Base-by-base conservation (phyloP, 2,329 filamentous ascomycete genomes). In the Alternaria hordeiaustralica region DNA sequence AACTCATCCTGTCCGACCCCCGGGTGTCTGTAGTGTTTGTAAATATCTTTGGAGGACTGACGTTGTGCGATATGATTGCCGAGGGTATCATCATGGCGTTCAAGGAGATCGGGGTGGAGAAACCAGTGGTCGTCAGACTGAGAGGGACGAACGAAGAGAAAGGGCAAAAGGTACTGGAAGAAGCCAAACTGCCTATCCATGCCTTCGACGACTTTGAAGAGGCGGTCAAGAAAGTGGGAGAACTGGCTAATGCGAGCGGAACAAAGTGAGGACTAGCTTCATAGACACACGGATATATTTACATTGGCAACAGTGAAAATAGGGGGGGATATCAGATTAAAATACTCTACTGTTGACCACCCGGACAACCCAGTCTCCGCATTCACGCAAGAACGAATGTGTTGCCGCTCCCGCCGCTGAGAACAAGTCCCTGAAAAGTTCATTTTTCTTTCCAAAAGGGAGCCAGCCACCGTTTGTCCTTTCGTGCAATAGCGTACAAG, bases 21-120 rank as follows among this genome's bases (percentile, higher is more conserved):
- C 84, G 92, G 28, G 92, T 96, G 8, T 89, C 88, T 71, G 89
- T 91, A 21, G 86, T 91, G 20, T 90, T 91, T 70, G 89, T 92
- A 28, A 92, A 92, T 67, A 91, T 92, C 68, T 92, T 91, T 68
- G 89, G 88, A 9, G 89, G 89, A 0, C 74, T 93, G 70, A 93
- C 90, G 7, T 85, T 90, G 62, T 92, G 92, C 36, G 91, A 93
- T 69, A 94, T 94, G 91, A 94, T 94, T 77, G 92, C 92, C 0
- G 84, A 89, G 61, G 92, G 92, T 0, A 87, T 95, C 53, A 83
- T 94, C 25, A 73, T 92, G 69, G 92, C 92, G 2, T 93, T 94
- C 74, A 84, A 86, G 65, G 89, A 94, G 73, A 77, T 93, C 58
- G 82, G 87, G 9, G 85, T 91, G 71, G 84, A 81, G 64, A 81